Percentiles rank a stretch among this genome's conserved stretches.
Conservation (phyloP, 345 rosid species). For the Jatropha curcas region DNA sequence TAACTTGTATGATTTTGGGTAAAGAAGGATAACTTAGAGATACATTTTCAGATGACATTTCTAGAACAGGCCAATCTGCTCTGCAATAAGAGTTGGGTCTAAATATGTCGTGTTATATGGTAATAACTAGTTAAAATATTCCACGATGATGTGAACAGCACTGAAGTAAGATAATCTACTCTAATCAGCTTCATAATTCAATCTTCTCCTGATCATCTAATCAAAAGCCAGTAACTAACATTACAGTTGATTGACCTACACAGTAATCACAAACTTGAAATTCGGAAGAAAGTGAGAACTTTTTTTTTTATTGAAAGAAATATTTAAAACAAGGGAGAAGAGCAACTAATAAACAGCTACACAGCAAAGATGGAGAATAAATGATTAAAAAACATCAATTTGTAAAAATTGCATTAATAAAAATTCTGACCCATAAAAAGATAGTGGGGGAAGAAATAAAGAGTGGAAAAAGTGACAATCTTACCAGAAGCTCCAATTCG, state of each 20-base stretch:
- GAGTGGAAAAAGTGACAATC: slow-evolving; percentile 23
- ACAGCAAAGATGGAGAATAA: not conserved
- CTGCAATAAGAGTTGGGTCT: not conserved
- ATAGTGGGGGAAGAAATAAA: slow-evolving; percentile 12
- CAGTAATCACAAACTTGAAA: not conserved
- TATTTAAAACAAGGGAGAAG: not conserved
- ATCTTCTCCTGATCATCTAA: not conserved
- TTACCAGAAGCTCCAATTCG: slow-evolving; percentile 89
- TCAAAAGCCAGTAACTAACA: not conserved
- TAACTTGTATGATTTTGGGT: not conserved
- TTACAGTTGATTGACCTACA: not conserved
- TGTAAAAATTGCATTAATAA: not conserved
- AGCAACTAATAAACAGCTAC: not conserved
- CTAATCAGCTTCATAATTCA: not conserved
- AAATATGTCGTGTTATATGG: no score
- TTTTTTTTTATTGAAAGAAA: no score
- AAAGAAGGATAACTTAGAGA: not conserved
- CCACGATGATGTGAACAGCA: not conserved
- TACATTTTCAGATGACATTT: not conserved
- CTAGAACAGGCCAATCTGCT: not conserved
- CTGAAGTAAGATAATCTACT: not conserved
- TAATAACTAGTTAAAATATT: no score
- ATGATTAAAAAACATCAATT: not conserved
- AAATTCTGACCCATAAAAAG: not conserved
- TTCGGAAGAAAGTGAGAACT: not conserved